These are phyloP conservation scores for Venturia carpophila DNA, from an alignment of 2,329 filamentous ascomycete genomes.

Conservation along the genomic window DNA sequence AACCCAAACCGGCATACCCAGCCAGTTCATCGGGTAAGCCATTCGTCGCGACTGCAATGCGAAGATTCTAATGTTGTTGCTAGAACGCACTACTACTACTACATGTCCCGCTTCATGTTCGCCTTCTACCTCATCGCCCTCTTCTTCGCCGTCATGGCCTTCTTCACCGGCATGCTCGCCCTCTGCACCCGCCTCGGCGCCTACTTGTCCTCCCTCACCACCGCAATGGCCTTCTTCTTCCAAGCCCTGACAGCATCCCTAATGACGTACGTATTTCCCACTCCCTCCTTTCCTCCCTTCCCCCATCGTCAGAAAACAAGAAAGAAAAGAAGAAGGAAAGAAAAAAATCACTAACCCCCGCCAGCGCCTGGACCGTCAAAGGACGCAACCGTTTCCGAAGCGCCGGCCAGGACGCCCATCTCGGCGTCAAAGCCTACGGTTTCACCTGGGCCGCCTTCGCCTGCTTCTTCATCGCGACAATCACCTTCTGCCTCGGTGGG, in stretches of 20 bases:
- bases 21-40: slow-evolving; percentile 45
- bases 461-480: slow-evolving; percentile 55
- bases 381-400: slow-evolving; percentile 58
- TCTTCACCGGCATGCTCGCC: slow-evolving; percentile 61
- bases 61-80: not conserved
- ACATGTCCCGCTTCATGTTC: slow-evolving; percentile 87
- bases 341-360: slow-evolving; percentile 12
- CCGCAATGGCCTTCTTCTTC: slow-evolving; percentile 58
- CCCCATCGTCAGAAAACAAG: no score
- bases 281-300: no score
- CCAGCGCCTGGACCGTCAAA: slow-evolving; percentile 58
- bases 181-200: slow-evolving; percentile 64
- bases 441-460: slow-evolving; percentile 70
- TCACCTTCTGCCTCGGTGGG: slow-evolving; percentile 60
- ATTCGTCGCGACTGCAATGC: no score
- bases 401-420: slow-evolving; percentile 47
- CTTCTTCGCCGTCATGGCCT: slow-evolving; percentile 63
- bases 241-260: slow-evolving; percentile 58
- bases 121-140: slow-evolving; percentile 81
- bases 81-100: slow-evolving; percentile 58
- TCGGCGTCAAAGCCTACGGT: slow-evolving; percentile 64
- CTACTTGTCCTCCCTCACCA: slow-evolving; percentile 54
- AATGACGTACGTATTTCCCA: slow-evolving; percentile 58
- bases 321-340: no score
- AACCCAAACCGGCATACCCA: slow-evolving; percentile 46